phyloP scores from a whole-genome alignment of 2,329 filamentous ascomycete species.

The Colletotrichum tropicicola region DNA sequence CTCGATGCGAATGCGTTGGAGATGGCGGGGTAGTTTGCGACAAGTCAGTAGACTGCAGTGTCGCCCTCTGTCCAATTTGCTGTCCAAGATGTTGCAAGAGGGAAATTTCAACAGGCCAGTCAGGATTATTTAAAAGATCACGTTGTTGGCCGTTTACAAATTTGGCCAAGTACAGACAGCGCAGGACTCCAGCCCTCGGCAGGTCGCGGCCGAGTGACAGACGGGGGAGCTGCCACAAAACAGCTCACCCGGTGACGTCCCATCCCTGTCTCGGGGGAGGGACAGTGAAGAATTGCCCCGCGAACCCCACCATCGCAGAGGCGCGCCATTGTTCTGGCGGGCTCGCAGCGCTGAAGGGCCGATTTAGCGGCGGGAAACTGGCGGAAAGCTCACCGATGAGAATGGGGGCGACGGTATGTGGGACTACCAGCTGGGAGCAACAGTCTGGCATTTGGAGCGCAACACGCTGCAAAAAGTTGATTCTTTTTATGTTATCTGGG shows the following conservation, averaged over 20 bases:
- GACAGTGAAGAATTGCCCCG: slow-evolving; percentile 23
- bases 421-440: not conserved
- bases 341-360: slow-evolving; percentile 3
- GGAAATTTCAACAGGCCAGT: not conserved
- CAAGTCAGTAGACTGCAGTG: not conserved
- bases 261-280: slow-evolving; percentile 11
- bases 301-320: slow-evolving; percentile 26
- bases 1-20: not conserved
- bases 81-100: not conserved
- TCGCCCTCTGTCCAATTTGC: not conserved
- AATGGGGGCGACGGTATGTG: not conserved
- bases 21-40: slow-evolving; percentile 25
- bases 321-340: slow-evolving; percentile 9
- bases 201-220: slow-evolving; percentile 19
- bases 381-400: slow-evolving; percentile 2
- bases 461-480: no score
- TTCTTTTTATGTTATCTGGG: no score
- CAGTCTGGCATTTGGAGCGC: no score
- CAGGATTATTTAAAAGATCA: slow-evolving; percentile 15
- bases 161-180: slow-evolving; percentile 9
- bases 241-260: slow-evolving; percentile 27
- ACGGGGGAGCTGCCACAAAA: slow-evolving; percentile 24
- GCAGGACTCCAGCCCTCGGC: slow-evolving; percentile 10
- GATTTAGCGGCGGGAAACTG: slow-evolving; percentile 15
- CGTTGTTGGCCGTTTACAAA: not conserved